Evolutionary conservation across 1,284 basidiomycete species (phyloP).

Genomic region (Cutaneotrichosporon cavernicola): DNA sequence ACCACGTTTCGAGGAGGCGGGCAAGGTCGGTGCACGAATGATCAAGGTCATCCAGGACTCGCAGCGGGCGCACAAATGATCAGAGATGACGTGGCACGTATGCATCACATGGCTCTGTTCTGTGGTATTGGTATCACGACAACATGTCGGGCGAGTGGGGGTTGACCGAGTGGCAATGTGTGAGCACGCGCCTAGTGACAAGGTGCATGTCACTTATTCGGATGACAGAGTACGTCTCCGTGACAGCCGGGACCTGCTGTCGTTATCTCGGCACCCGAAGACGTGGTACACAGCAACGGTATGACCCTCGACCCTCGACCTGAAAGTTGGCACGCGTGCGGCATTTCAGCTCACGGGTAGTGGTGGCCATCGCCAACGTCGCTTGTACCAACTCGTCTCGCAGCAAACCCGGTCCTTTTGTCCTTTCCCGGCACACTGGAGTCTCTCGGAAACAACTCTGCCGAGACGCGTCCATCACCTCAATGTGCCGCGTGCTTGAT

Average conservation of each 20-base stretch:
- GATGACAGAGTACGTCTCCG: too few species aligned
- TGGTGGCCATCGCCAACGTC: too few species aligned
- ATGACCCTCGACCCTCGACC: neutral
- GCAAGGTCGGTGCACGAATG: conserved; percentile 81
- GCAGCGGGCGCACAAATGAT: conserved; percentile 14
- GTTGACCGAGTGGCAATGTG: neutral
- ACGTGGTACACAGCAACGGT: neutral
- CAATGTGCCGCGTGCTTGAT: too few species aligned
- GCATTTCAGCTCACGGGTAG: too few species aligned
- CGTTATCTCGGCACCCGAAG: neutral
- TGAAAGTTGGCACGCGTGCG: neutral
- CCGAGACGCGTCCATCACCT: too few species aligned
- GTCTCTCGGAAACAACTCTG: too few species aligned
- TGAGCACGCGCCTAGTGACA: too few species aligned
- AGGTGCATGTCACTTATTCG: too few species aligned
- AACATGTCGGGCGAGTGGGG: neutral
- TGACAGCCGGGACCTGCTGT: neutral
- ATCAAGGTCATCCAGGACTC: conserved; percentile 70
- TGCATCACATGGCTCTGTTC: neutral
- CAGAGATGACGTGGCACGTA: neutral
- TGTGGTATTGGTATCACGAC: too few species aligned
- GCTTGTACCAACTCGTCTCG: too few species aligned
- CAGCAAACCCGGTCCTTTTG: too few species aligned
- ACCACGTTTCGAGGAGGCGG: conserved; percentile 81
- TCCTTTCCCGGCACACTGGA: too few species aligned